Evolutionary conservation across 2,329 filamentous ascomycete species (phyloP), one percentile per base, ranked within the genome.

Genomic region (Huntiella moniliformis): DNA sequence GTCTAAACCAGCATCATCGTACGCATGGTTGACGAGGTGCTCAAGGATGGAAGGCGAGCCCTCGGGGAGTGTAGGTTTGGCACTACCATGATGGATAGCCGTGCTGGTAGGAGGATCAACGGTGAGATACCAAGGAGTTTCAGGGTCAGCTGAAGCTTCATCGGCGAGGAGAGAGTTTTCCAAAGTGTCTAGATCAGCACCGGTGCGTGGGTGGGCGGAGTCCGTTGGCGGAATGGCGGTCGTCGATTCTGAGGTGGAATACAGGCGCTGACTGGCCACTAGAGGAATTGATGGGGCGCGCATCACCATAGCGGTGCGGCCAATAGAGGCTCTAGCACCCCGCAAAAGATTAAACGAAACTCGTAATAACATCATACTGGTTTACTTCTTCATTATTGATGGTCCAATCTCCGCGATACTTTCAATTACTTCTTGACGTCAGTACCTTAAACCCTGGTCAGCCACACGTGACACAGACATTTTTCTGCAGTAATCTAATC

Each of bases 1-100:
- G 57, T 95, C 85, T 36, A 98, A 67, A 33, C 91, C 91, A 53
- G 94, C 75, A 28, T 93, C 82, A 50, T 87, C 74, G 5, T 83
- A 86, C 1, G 85, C 69, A 56, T 86, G 84, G 51, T 85, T 69
- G 28, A 96, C 65, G 45, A 96, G 68, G 2, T 77, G 71, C 18
- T 72, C 62, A 4, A 95, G 67, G 12, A 95, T 67, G 1, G 72
- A 64, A 0, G 91, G 91, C 0, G 85, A 66, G 48, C 78, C 69
- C 1, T 68, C 63, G 0, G 87, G 87, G 1, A 68, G 56, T n/a
- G 64, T 64, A 13, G 71, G 73, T 5, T 74, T 61, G 3, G 63
- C 58, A 13, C 64, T 63, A 36, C 63, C 61, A 50, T 65, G 64
- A n/a, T 70, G 61, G 17, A 64, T 61, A 4, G 67, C 62, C 0